These are phyloP conservation scores for Fraxinus cuspidata DNA, from an alignment of 257 asterid genomes.

Conservation along the genomic window DNA sequence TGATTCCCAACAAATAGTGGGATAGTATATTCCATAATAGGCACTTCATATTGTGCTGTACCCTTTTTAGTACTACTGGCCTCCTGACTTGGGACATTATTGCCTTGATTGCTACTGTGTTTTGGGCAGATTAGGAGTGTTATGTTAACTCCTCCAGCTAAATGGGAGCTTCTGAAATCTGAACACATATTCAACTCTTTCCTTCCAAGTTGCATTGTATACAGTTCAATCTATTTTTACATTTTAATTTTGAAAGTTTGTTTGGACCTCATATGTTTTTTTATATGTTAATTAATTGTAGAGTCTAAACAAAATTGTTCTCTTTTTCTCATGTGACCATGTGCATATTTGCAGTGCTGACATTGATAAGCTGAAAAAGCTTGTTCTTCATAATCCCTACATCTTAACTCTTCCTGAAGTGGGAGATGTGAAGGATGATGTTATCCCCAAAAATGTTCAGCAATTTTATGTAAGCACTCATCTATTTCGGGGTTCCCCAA, in stretches of 20 bases:
- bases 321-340: constrained; percentile 21
- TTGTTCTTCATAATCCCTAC: constrained; percentile 88
- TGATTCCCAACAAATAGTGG: no score
- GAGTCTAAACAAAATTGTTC: background rate
- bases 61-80: background rate
- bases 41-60: background rate
- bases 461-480: constrained; percentile 74
- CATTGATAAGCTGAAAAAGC: constrained; percentile 91
- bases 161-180: background rate
- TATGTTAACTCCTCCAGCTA: background rate
- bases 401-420: constrained; percentile 81
- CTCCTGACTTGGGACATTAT: constrained; percentile 1
- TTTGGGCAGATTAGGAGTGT: background rate
- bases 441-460: constrained; percentile 84
- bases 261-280: constrained; percentile 14
- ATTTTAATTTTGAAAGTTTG: background rate
- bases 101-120: background rate
- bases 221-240: background rate
- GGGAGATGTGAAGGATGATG: constrained; percentile 81
- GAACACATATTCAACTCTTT: background rate
- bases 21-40: background rate
- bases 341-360: constrained; percentile 64
- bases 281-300: background rate
- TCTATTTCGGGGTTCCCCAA: background rate
- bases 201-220: constrained; percentile 4